phyloP scores from a whole-genome alignment of 2,329 filamentous ascomycete genomes.

The Basipetospora chlamydospora region DNA sequence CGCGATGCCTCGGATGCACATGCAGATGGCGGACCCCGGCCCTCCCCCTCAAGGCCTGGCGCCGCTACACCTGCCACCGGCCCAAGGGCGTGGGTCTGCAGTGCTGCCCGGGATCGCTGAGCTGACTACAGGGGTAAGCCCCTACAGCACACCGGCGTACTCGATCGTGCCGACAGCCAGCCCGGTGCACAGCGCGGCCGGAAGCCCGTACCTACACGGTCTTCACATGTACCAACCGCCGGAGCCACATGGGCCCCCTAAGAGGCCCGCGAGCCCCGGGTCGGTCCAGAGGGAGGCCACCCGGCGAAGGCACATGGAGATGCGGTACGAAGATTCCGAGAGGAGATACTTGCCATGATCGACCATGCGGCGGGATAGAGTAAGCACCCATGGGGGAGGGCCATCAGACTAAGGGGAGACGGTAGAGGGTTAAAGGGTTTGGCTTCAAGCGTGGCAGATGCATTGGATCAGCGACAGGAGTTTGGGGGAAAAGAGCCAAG shows the following conservation, averaged over 20 bases:
- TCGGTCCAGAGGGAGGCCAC: slow-evolving; percentile 27
- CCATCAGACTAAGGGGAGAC: too few species aligned
- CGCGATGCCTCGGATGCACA: slow-evolving; percentile 14
- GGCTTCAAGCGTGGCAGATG: too few species aligned
- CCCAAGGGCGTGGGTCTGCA: slow-evolving; percentile 23
- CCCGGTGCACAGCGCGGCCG: slow-evolving; percentile 21
- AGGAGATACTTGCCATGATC: slow-evolving; percentile 1
- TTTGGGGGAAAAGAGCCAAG: too few species aligned
- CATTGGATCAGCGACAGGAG: too few species aligned
- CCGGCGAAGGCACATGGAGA: slow-evolving; percentile 7
- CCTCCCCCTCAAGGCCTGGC: slow-evolving; percentile 5
- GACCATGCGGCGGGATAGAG: too few species aligned
- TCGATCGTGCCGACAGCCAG: slow-evolving; percentile 25
- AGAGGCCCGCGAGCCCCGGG: slow-evolving; percentile 38
- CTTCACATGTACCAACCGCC: background rate
- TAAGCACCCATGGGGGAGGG: too few species aligned
- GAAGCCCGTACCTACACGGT: slow-evolving; percentile 19
- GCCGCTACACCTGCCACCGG: slow-evolving; percentile 8
- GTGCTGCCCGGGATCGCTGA: slow-evolving; percentile 47
- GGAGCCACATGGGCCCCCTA: slow-evolving; percentile 18
- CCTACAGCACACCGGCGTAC: slow-evolving; percentile 44
- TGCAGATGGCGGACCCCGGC: slow-evolving; percentile 3
- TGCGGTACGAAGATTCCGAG: background rate
- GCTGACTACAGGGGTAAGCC: slow-evolving; percentile 47
- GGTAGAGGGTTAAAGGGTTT: too few species aligned